These are phyloP conservation scores for Trichocladium uniseriatum DNA, from an alignment of 495 filamentous ascomycete genomes.

Conservation along the genomic window DNA sequence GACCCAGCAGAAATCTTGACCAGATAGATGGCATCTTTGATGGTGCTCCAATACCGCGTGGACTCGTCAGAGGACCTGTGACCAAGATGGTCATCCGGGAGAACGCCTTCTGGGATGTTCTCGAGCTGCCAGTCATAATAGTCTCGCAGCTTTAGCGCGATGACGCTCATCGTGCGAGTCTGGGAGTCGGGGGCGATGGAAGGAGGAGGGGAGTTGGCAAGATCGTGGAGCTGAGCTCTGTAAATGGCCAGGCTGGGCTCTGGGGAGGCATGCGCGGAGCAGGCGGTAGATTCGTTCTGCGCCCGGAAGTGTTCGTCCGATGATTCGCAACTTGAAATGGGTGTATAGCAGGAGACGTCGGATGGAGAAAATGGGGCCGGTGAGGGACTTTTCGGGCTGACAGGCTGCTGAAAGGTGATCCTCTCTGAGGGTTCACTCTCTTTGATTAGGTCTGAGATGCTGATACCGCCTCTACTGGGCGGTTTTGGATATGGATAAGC, in stretches of 20 bases:
- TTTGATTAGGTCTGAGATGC: slow-evolving; percentile 23
- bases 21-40: slow-evolving; percentile 27
- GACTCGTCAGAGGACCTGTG: slow-evolving; percentile 15
- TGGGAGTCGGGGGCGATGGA: slow-evolving; percentile 12
- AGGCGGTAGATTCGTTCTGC: not conserved
- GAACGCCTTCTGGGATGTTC: slow-evolving; percentile 19
- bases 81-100: slow-evolving; percentile 24
- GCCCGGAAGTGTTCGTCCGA: slow-evolving; percentile 8
- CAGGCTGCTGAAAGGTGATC: not conserved
- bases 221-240: slow-evolving; percentile 15
- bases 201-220: slow-evolving; percentile 17
- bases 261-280: slow-evolving; percentile 8
- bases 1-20: slow-evolving; percentile 23
- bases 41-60: slow-evolving; percentile 21
- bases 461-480: slow-evolving; percentile 10
- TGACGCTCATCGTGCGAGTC: slow-evolving; percentile 19
- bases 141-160: slow-evolving; percentile 20
- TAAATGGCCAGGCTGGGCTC: slow-evolving; percentile 13
- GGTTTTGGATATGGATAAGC: not conserved
- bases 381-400: slow-evolving; percentile 2
- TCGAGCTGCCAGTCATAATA: slow-evolving; percentile 27
- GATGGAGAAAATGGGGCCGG: slow-evolving; percentile 7
- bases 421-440: not conserved
- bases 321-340: slow-evolving; percentile 9
- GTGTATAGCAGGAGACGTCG: slow-evolving; percentile 9